Base-by-base conservation (phyloP, 140 eudicot genomes). In the Stevia rebaudiana region DNA sequence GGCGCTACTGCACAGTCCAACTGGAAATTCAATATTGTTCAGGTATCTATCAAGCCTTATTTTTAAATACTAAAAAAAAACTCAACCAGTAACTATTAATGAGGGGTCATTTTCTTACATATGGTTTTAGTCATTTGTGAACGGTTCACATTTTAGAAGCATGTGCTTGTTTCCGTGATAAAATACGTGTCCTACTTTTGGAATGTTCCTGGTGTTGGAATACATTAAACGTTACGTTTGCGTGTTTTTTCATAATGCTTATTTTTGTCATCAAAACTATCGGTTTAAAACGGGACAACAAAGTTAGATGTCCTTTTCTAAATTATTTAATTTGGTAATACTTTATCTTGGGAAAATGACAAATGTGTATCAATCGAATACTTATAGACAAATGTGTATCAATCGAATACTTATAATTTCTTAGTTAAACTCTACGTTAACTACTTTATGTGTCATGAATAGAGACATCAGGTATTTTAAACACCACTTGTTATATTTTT, bases 1-100 rank as follows among this genome's bases (percentile, higher is more conserved):
- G 87, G 91, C 11, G 91, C 82, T 5, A 84, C 91, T 44, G 91
- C 91, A 46, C 86, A 81, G 39, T 71, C 80, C 54, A 84, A 75
- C 79, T 84, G 87, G 86, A 84, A 84, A 42, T 84, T 84, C 52
- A 84, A 84, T 18, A 69, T 84, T 33, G 78, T 81, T 25, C 91
- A 84, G 91, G 91, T 84, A 74, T 11, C 28, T 0, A 40, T 43
- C n/a, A 10, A 1, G 2, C n/a, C 2, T 41, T 41, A 11, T 41
- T 41, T 28, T 28, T 28, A 1, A 28, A 28, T 1, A 28, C 4
- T 28, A 28, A 28, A 28, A n/a, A n/a, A n/a, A n/a, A n/a, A n/a
- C n/a, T n/a, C n/a, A n/a, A n/a, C n/a, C n/a, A n/a, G n/a, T n/a
- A n/a, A n/a, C n/a, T 28, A 28, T 28, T 4, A 28, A 1, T 28